Base-by-base conservation (phyloP, 352 stramenopile species). In the Saprolegnia diclina region DNA sequence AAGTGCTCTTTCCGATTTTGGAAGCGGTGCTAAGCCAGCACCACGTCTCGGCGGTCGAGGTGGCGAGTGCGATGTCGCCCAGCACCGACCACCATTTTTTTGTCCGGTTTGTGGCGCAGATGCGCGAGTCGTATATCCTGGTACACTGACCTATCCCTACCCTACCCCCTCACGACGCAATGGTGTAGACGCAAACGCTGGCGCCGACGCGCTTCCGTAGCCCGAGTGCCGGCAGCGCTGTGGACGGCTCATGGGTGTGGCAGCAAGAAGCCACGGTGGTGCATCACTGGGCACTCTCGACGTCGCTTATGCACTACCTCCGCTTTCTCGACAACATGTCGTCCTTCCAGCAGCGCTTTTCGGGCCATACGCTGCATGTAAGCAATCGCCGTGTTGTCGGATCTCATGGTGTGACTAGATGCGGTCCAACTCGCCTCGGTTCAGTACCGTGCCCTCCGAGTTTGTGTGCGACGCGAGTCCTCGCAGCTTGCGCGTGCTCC, bases 111-210 rank as follows among this genome's bases (percentile, higher is more conserved):
- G 63, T 69, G 7, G 63, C 63, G 13, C 63, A 69, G 38, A 57
- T 69, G 63, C 63, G 63, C 26, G 63, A 69, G 38, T 61, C 46
- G 32, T 69, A 42, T 21, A 69, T 69, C 48, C 14, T 38, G 45
- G 53, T 69, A 26, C n/a, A 32, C 44, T 18, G 37, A 11, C 21
- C 32, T 0, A 21, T 29, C 29, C n/a, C 24, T 35, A 13, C 32
- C 21, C 45, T 45, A 24, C 19, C 26, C 40, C 19, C 48, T n/a
- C 63, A 68, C 50, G 10, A 64, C 16, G 32, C 29, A 52, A 32
- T 16, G 10, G 7, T n/a, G 5, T 64, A 21, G 29, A 26, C 35
- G 6, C 26, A 50, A 9, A 19, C 56, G 18, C 14, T 22, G n/a
- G 32, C 24, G 9, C 16, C 40, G 11, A 22, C 42, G 0, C 14